Conservation (phyloP, 2,329 filamentous ascomycete species). For the Trichoderma harzianum region DNA sequence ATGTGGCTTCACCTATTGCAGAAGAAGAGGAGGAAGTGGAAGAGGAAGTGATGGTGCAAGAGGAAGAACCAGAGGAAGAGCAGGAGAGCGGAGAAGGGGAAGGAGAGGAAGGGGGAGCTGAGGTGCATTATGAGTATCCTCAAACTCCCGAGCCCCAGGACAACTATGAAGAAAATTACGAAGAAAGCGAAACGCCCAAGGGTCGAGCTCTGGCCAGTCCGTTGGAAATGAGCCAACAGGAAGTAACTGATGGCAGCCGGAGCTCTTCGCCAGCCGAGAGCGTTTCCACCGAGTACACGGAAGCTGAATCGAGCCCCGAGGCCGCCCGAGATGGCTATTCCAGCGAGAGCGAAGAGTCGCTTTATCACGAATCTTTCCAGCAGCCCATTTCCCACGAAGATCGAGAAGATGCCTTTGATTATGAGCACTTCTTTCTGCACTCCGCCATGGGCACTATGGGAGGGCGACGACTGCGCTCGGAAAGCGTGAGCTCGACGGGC, state of each 20-base stretch:
- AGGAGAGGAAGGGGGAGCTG: neutral
- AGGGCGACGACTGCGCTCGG: conserved; percentile 38
- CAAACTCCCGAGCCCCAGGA: conserved; percentile 7
- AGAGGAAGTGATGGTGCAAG: neutral
- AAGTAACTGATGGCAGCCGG: conserved; percentile 18
- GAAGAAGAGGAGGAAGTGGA: neutral
- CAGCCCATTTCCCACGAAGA: conserved; percentile 79
- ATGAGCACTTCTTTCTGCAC: conserved; percentile 92
- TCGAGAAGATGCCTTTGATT: conserved; percentile 91
- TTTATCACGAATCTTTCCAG: conserved; percentile 60
- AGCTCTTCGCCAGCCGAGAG: conserved; percentile 19
- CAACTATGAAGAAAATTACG: neutral
- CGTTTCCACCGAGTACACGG: conserved; percentile 27
- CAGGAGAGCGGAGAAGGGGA: neutral
- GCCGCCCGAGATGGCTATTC: conserved; percentile 39
- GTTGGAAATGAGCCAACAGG: neutral
- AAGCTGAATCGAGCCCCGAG: conserved; percentile 37
- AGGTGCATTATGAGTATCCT: neutral
- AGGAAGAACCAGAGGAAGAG: neutral
- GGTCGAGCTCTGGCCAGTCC: neutral
- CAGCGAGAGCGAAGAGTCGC: conserved; percentile 62
- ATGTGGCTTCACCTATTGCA: neutral
- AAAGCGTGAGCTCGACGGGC: conserved; percentile 56
- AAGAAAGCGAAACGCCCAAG: neutral
- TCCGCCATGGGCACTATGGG: conserved; percentile 81